A percentile compares a stretch with the other conserved stretches of the same genome.
phyloP scores from a whole-genome alignment of 202 grass and related monocot genomes.

The Musa balbisiana region DNA sequence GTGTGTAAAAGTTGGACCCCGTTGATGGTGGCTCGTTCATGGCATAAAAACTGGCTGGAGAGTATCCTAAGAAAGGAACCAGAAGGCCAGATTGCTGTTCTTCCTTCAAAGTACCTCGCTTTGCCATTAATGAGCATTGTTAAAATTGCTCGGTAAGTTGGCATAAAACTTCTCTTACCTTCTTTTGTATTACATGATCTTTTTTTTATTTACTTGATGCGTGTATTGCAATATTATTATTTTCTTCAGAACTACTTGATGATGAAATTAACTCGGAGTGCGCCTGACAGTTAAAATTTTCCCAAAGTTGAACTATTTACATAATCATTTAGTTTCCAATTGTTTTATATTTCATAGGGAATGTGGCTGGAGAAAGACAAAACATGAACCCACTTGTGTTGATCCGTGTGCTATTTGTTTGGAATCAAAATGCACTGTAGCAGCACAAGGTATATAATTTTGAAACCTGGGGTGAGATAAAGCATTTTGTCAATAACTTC shows the following conservation, averaged over 20 bases:
- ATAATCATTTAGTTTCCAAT: background rate
- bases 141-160: constrained; percentile 82
- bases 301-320: too few relatives aligned
- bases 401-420: constrained; percentile 94
- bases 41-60: constrained; percentile 75
- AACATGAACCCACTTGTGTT: constrained; percentile 42
- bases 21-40: constrained; percentile 78
- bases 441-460: constrained; percentile 62
- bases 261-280: background rate
- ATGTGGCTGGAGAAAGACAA: constrained; percentile 81
- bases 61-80: constrained; percentile 64
- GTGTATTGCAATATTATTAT: background rate
- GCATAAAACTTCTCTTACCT: background rate
- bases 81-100: constrained; percentile 40
- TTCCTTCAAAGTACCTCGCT: constrained; percentile 70
- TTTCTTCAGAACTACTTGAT: background rate
- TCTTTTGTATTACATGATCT: background rate
- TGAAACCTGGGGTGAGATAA: background rate
- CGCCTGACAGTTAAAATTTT: background rate
- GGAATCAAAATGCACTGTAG: constrained; percentile 83
- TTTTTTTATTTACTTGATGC: background rate
- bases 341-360: constrained; percentile 28
- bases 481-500: background rate
- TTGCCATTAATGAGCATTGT: constrained; percentile 93
- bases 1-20: constrained; percentile 54